These are phyloP conservation scores for Plantago ovata DNA, from an alignment of 257 asterid species.

Conservation along the genomic window DNA sequence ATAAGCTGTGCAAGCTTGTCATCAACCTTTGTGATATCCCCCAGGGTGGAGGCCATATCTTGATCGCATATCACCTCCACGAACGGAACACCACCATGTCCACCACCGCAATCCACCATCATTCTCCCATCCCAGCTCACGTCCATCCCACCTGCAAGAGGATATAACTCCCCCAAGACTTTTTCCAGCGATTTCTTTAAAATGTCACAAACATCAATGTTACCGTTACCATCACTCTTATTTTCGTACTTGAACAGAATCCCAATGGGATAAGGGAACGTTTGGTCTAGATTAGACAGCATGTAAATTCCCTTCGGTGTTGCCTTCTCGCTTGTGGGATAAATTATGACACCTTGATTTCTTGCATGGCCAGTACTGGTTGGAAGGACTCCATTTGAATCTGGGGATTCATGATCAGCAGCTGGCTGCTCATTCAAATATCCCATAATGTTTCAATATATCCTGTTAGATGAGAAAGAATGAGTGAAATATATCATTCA, in stretches of 20 bases:
- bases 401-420: too few relatives aligned
- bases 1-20: not conserved
- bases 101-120: slow-evolving; percentile 10
- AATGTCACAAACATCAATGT: not conserved
- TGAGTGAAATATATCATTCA: too few relatives aligned
- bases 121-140: slow-evolving; percentile 12
- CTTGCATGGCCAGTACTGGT: too few relatives aligned
- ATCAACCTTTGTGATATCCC: slow-evolving; percentile 4
- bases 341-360: not conserved
- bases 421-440: too few relatives aligned
- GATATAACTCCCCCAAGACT: slow-evolving; percentile 15
- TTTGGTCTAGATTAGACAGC: slow-evolving; percentile 16
- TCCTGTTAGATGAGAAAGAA: too few relatives aligned
- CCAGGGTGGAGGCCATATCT: slow-evolving; percentile 1
- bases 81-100: slow-evolving; percentile 8
- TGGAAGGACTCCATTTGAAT: too few relatives aligned
- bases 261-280: slow-evolving; percentile 12
- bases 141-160: slow-evolving; percentile 13
- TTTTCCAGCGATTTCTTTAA: slow-evolving; percentile 1
- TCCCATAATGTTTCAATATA: too few relatives aligned
- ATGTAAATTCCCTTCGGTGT: slow-evolving; percentile 3
- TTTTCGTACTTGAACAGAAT: slow-evolving; percentile 2
- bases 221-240: not conserved
- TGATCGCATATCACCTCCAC: slow-evolving; percentile 9
- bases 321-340: not conserved